Conservation (phyloP, 495 filamentous ascomycete species). For the Aspergillus panamensis region DNA sequence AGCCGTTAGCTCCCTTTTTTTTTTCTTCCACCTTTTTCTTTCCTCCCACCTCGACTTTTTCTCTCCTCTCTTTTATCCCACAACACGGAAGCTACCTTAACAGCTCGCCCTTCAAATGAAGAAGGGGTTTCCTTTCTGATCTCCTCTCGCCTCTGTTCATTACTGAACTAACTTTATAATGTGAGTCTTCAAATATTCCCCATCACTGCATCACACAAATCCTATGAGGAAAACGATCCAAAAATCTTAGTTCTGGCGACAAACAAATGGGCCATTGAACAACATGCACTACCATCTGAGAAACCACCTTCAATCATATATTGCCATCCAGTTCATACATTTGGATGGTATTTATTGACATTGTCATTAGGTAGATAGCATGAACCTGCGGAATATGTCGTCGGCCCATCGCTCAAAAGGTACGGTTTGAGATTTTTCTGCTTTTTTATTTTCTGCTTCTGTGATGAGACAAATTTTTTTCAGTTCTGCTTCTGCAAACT, state of each 20-base stretch:
- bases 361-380: background rate
- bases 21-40: slow-evolving; percentile 24
- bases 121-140: slow-evolving; percentile 7
- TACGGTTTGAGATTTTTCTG: slow-evolving; percentile 15
- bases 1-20: slow-evolving; percentile 24
- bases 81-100: slow-evolving; percentile 13
- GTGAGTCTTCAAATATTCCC: slow-evolving; percentile 27
- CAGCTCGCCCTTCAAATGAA: slow-evolving; percentile 21
- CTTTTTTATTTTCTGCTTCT: slow-evolving; percentile 23
- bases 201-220: slow-evolving; percentile 22
- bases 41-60: slow-evolving; percentile 30
- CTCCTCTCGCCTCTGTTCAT: slow-evolving; percentile 1
- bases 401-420: slow-evolving; percentile 3
- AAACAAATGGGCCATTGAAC: slow-evolving; percentile 78
- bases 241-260: slow-evolving; percentile 69
- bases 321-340: slow-evolving; percentile 1
- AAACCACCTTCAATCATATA: slow-evolving; percentile 23
- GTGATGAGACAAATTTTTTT: slow-evolving; percentile 76
- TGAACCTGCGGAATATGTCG: background rate
- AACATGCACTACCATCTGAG: slow-evolving; percentile 99
- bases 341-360: slow-evolving; percentile 13
- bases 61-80: slow-evolving; percentile 27
- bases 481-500: slow-evolving; percentile 95
- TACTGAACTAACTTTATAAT: slow-evolving; percentile 18
- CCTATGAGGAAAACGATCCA: slow-evolving; percentile 61